Base-by-base conservation (phyloP, 164 flowering plant species). In the Nymphaea colorata region DNA sequence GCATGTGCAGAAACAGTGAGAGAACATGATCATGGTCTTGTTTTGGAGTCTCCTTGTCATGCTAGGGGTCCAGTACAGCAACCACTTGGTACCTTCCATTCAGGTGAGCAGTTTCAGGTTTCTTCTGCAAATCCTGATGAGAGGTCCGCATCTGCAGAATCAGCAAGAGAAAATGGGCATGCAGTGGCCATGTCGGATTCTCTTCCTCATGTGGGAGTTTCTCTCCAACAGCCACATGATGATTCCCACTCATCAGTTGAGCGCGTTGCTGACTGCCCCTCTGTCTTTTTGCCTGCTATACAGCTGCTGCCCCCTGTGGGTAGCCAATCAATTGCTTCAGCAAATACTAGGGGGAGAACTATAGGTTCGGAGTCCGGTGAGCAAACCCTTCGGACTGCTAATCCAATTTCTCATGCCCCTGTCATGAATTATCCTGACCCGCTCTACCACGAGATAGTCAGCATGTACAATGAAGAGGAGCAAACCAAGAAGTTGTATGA, bases 371-470 rank as follows among this genome's bases (percentile, higher is more conserved):
- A 61, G 60, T 57, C 43, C 61, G 17, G 67, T 66, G 62, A 61
- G 71, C 71, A 47, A 18, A 51, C 77, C 5, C 82, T 69, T 44
- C 44, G 59, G 25, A 67, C 43, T 65, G 71, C 63, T 62, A 75
- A 18, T 64, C 72, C 70, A 42, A n/a, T 62, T 42, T 63, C 79
- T 8, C 67, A 68, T 44, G 25, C 69, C 66, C 65, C 81, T 64
- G 44, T 41, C 10, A 59, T 71, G 51, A 5, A 60, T 41, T 66
- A 14, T 51, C 14, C 57, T 65, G 93, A 88, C 45, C 95, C 95
- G 16, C 89, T 92, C 71, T 84, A 78, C 64, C 76, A 68, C 51
- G 95, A 87, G 75, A 59, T 82, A 59, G 86, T 79, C 62, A 83
- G 83, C 62, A 51, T 88, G 55, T 71, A 65, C 4, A 83, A 68